phyloP scores from a whole-genome alignment of 805 yeast species.

The Yarrowia divulgata region DNA sequence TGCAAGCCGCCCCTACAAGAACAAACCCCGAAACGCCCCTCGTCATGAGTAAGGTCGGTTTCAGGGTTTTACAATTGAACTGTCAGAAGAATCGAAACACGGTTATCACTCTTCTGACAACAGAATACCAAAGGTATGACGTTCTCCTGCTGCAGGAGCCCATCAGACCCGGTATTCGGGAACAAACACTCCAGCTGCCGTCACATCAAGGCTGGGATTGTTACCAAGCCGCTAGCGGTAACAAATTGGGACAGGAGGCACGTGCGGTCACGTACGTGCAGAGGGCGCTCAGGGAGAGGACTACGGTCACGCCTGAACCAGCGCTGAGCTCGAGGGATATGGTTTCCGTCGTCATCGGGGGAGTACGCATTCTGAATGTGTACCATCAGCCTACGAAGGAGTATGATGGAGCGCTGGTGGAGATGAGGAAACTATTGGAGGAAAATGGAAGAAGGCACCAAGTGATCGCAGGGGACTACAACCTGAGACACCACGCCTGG shows the following conservation, averaged over 20 bases:
- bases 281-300: neutral
- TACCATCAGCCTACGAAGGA: neutral
- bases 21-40: neutral
- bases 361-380: neutral
- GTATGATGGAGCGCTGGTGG: neutral
- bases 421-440: neutral
- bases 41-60: neutral
- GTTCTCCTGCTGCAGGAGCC: slow-evolving; percentile 3
- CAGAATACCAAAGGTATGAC: neutral
- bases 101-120: neutral
- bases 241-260: neutral
- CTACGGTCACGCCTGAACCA: neutral
- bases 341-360: neutral
- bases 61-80: slow-evolving; percentile 1
- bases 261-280: neutral
- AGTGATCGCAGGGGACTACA: neutral
- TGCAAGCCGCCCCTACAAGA: neutral
- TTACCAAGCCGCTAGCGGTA: neutral
- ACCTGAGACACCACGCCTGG: neutral
- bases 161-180: neutral
- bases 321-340: neutral
- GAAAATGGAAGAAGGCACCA: neutral
- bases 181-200: neutral
- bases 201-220: neutral
- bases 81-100: neutral